Base-by-base conservation (phyloP, 1,139 yeast species). In the Yamadazyma kanchanaburiensis region DNA sequence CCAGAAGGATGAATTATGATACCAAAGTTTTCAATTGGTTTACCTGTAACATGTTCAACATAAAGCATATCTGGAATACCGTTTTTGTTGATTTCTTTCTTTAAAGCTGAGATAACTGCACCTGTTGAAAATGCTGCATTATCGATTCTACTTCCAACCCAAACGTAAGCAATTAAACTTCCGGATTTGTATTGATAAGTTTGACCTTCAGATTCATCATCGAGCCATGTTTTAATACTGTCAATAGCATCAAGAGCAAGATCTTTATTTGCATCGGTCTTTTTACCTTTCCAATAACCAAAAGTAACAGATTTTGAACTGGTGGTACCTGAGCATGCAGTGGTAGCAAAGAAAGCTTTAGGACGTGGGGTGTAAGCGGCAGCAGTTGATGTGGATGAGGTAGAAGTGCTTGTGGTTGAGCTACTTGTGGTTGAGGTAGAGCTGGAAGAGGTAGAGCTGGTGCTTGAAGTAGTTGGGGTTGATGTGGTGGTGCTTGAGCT, bases 101-200 rank as follows among this genome's bases (percentile, higher is more conserved):
- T 23, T 17, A 42, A 17, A 11, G 34, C 39, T 16, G 31, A 12
- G 15, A 40, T 26, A 16, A 39, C 44, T 28, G 38, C 36, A 24
- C 40, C 35, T 15, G 24, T 27, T 3, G 36, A 24, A 25, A 42
- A 41, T 1, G 40, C 46, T n/a, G 37, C 23, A 25, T 42, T 42
- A 25, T 41, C 41, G n/a, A 42, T 37, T 40, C 34, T 39, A 17
- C 39, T 31, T 15, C 46, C 46, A 15, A 39, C 43, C 46, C 46
- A 42, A 37, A 42, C 33, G 26, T 38, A 42, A 4, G 43, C 46
- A 10, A 34, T 20, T 13, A 38, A 23, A 15, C 28, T 25, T 14
- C 41, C 43, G n/a, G 24, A 23, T 4, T 14, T 4, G 22, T 26
- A 29, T 13, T 34, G 33, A 24, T 39, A 39, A 2, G 45, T 35